Conservation (phyloP, 2,329 filamentous ascomycete genomes). For the Hymenoscyphus repandus region DNA sequence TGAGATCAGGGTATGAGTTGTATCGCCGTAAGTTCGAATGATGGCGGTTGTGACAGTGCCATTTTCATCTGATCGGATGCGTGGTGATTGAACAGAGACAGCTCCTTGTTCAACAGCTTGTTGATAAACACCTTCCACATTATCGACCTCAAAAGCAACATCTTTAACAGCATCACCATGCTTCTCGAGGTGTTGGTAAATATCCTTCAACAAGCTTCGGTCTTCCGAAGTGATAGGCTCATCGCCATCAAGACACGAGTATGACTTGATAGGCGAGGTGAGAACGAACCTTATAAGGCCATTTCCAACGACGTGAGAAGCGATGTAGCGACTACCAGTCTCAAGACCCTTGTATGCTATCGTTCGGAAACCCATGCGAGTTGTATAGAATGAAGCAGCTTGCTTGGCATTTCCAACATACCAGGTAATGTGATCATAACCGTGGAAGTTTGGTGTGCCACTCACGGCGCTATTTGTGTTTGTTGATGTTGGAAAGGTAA, state of each 20-base stretch:
- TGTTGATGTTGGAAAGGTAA: constrained; percentile 34
- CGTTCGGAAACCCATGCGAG: constrained; percentile 77
- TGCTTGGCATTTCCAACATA: constrained; percentile 97
- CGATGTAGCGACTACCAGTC: constrained; percentile 74
- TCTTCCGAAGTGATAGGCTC: constrained; percentile 62
- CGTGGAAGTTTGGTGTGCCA: constrained; percentile 57
- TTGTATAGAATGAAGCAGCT: constrained; percentile 82
- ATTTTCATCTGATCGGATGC: constrained; percentile 47
- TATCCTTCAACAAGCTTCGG: constrained; percentile 60
- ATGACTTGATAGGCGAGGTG: constrained; percentile 70
- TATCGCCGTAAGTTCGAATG: constrained; percentile 90
- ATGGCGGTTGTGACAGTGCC: constrained; percentile 70
- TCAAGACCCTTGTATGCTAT: constrained; percentile 85
- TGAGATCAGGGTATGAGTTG: constrained; percentile 85
- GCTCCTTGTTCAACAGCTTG: constrained; percentile 64
- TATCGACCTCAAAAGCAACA: constrained; percentile 90
- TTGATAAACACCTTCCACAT: constrained; percentile 73
- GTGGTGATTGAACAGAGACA: constrained; percentile 57
- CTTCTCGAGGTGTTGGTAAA: constrained; percentile 75
- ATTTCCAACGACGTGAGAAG: constrained; percentile 80
- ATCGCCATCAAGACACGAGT: constrained; percentile 47
- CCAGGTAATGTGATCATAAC: constrained; percentile 93
- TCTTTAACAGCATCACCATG: constrained; percentile 95
- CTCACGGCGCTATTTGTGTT: constrained; percentile 52
- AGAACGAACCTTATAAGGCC: constrained; percentile 75